A percentile compares a stretch with the other conserved stretches of the same genome.
Evolutionary conservation across 129 eudicot species (phyloP).

Genomic region (Ambrosia artemisiifolia): DNA sequence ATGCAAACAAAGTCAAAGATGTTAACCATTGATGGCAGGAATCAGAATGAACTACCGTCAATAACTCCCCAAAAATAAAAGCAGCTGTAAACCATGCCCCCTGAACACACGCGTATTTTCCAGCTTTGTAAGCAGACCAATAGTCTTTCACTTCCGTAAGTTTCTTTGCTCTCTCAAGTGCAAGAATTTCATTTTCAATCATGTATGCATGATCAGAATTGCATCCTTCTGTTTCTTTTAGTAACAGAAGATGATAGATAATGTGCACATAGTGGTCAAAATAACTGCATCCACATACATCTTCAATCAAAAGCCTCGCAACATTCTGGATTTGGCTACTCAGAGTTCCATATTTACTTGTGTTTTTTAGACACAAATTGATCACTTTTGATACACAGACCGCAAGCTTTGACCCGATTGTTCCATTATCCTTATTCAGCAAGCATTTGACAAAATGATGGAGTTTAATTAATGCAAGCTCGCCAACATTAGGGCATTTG

Average conservation of each 20-base stretch:
- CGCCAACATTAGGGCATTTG: constrained; percentile 33
- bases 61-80: constrained; percentile 54
- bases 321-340: constrained; percentile 32
- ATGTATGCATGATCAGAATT: constrained; percentile 27
- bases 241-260: constrained; percentile 38
- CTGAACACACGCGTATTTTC: constrained; percentile 60
- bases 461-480: constrained; percentile 46
- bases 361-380: constrained; percentile 43
- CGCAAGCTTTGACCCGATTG: constrained; percentile 34
- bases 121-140: constrained; percentile 75
- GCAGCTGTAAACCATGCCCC: constrained; percentile 84
- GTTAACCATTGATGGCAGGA: constrained; percentile 59
- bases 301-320: constrained; percentile 42
- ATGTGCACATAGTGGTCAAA: constrained; percentile 40
- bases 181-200: constrained; percentile 37
- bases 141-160: constrained; percentile 43
- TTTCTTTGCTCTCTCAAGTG: constrained; percentile 44
- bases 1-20: constrained; percentile 52
- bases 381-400: constrained; percentile 40
- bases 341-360: constrained; percentile 30
- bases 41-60: constrained; percentile 40
- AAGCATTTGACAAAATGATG: constrained; percentile 31
- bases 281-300: constrained; percentile 37
- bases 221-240: constrained; percentile 24
- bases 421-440: constrained; percentile 25